Conservation (phyloP, 2,329 filamentous ascomycete species). For the Periglandula ipomoeae region DNA sequence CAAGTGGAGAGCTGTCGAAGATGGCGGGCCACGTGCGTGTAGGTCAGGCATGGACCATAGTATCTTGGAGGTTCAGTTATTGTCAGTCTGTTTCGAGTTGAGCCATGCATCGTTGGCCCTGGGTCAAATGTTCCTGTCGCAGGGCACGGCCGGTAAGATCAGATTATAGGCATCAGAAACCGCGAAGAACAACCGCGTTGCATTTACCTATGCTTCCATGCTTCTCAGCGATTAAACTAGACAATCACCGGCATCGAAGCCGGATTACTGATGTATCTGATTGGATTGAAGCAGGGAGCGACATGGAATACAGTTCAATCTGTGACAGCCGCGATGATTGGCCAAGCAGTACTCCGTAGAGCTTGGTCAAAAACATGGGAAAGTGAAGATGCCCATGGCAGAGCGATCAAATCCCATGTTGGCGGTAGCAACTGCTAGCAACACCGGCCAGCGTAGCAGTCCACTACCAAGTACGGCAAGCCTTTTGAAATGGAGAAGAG, state of each 20-base stretch:
- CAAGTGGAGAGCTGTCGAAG: too few relatives aligned
- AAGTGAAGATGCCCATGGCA: background rate
- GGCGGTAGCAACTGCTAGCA: background rate
- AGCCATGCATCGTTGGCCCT: background rate
- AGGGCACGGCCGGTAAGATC: too few relatives aligned
- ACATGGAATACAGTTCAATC: background rate
- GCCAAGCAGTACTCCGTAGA: background rate
- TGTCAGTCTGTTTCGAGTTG: too few relatives aligned
- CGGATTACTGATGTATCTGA: too few relatives aligned
- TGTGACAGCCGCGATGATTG: background rate
- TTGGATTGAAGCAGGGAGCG: too few relatives aligned
- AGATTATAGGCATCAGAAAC: too few relatives aligned
- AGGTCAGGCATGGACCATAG: background rate
- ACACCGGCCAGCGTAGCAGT: background rate
- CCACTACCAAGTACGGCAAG: background rate
- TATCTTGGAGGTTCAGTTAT: too few relatives aligned
- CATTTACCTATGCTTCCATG: too few relatives aligned
- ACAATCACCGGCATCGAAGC: too few relatives aligned
- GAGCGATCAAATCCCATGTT: background rate
- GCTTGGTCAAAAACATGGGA: background rate
- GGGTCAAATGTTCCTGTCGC: background rate
- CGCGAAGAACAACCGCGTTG: too few relatives aligned
- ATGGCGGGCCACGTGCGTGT: background rate
- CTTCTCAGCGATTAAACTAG: too few relatives aligned
- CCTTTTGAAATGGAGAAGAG: background rate